phyloP scores from a whole-genome alignment of 306 rosid genomes.

The Ziziphus jujuba region DNA sequence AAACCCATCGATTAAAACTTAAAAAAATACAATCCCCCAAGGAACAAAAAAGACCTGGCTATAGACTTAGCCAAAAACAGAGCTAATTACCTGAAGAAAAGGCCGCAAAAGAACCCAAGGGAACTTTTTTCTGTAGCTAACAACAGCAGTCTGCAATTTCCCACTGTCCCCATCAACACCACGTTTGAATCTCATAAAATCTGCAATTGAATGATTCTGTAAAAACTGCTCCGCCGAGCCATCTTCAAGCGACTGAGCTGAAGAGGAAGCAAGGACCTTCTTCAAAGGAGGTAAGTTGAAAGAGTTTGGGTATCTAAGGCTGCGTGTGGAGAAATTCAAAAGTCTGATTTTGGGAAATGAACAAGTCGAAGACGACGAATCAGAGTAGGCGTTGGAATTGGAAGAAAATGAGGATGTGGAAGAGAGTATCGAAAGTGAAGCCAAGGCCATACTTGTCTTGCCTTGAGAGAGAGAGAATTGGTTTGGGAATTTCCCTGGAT shows the following conservation, averaged over 20 bases:
- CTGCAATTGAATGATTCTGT: slow-evolving; percentile 68
- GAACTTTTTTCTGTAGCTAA: slow-evolving; percentile 72
- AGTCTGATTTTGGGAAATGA: slow-evolving; percentile 30
- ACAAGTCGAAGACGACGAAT: slow-evolving; percentile 44
- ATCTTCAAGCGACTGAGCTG: slow-evolving; percentile 43
- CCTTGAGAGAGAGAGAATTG: neutral
- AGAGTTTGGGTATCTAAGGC: slow-evolving; percentile 26
- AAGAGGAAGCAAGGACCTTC: slow-evolving; percentile 28
- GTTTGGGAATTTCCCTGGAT: slow-evolving; percentile 27
- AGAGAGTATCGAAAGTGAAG: slow-evolving; percentile 49
- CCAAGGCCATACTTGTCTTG: slow-evolving; percentile 46
- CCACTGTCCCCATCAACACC: slow-evolving; percentile 55
- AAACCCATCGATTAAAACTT: slow-evolving; percentile 18
- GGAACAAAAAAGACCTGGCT: slow-evolving; percentile 5
- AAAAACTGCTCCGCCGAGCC: slow-evolving; percentile 67
- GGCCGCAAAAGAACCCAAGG: slow-evolving; percentile 85
- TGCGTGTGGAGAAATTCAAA: slow-evolving; percentile 32
- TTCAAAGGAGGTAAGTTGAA: slow-evolving; percentile 25
- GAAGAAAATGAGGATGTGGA: slow-evolving; percentile 56
- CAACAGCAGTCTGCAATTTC: slow-evolving; percentile 82
- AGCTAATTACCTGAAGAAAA: slow-evolving; percentile 62
- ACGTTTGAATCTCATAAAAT: slow-evolving; percentile 83
- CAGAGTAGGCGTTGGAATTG: slow-evolving; percentile 33
- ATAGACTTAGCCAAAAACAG: neutral
- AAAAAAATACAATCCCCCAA: slow-evolving; percentile 13